These are phyloP conservation scores for Noccaea caerulescens DNA, from an alignment of 345 rosid species.

Conservation along the genomic window DNA sequence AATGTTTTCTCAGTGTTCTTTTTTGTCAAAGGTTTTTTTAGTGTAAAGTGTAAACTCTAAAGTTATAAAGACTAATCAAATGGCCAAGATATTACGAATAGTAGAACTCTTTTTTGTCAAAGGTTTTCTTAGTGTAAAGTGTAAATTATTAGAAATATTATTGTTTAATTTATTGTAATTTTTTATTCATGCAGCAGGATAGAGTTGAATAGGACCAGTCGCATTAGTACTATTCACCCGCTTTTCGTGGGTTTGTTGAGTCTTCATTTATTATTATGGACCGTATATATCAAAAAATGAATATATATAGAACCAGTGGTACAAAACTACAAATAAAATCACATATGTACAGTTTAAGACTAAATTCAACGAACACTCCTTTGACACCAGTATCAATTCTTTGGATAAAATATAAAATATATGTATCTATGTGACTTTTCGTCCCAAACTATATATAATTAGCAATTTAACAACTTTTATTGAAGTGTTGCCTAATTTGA, in stretches of 20 bases:
- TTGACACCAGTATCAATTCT: neutral
- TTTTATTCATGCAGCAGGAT: conserved; percentile 27
- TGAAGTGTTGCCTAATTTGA: neutral
- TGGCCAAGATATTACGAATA: conserved; percentile 10
- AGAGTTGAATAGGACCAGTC: conserved; percentile 9
- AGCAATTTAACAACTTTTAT: conserved; percentile 11
- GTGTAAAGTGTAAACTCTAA: neutral
- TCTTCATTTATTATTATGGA: neutral
- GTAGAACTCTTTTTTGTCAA: neutral
- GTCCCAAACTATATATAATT: too few species aligned
- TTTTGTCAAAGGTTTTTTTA: neutral
- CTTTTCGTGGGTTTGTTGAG: conserved; percentile 22
- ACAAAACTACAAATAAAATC: too few species aligned
- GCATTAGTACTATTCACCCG: conserved; percentile 26
- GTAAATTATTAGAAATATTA: too few species aligned
- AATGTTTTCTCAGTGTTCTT: too few species aligned
- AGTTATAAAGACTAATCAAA: neutral
- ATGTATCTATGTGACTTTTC: neutral
- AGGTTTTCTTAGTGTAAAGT: too few species aligned
- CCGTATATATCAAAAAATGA: neutral
- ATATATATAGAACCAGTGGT: conserved; percentile 15
- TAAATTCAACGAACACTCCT: too few species aligned
- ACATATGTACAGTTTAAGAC: too few species aligned
- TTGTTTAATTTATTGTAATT: neutral
- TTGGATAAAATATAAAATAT: neutral